Evolutionary conservation across 208 protist species (phyloP), one percentile per base, ranked within the genome.

Genomic region (Phytomonas francai): DNA sequence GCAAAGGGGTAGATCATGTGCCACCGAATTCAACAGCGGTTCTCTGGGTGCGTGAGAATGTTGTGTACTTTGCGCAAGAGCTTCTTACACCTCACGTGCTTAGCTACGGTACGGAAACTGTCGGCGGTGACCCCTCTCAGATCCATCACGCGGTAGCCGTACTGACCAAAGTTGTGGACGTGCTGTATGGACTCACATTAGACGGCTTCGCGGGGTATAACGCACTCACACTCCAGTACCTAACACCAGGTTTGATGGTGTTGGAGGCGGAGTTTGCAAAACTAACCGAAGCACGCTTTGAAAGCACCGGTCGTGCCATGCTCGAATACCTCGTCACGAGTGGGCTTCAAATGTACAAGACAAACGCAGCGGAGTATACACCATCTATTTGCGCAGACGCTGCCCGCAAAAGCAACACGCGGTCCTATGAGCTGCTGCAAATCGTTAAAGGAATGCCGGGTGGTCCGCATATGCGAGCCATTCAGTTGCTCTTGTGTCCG

Each of bases 51-150:
- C 86, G 81, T 0, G 63, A 75, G 29, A 87, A 86, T 39, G 62
- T 92, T 49, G 79, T 90, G 73, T 76, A 74, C 63, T 85, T 92
- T 59, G 84, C 83, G 16, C 72, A 68, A 36, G 81, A 91, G 33
- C 79, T 95, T n/a, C 70, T 95, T 30, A 74, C 77, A 25, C 73
- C 84, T 9, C 83, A 89, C 28, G 76, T 85, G 70, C 75, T 95
- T 31, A 92, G 84, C 78, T 88, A 91, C 67, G 82, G 85, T 65
- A 85, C 77, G 34, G 87, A 81, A 27, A 81, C 84, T 28, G 89
- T 91, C 63, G 89, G 86, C 63, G 86, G 80, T 51, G 84, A 95
- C 71, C 81, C 86, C 0, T 88, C 83, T 3, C 85, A 87, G 60
- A 80, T 95, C 63, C 80, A 80, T 36, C 86, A 87, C 29, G 89